Percentiles rank a stretch among this genome's conserved stretches.
Evolutionary conservation across 176 grass and related monocot species (phyloP).

Genomic region (Triticum dicoccoides): DNA sequence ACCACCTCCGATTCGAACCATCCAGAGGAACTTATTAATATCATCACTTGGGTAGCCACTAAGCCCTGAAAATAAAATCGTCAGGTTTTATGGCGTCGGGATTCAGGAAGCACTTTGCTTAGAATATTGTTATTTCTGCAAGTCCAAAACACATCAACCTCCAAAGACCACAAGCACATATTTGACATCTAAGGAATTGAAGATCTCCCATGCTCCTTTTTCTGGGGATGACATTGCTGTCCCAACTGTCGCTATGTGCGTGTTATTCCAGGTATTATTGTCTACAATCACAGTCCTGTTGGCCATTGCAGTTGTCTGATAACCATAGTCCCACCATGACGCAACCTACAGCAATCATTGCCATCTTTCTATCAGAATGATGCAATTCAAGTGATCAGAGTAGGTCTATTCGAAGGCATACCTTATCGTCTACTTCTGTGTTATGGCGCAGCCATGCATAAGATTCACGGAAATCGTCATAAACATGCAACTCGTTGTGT

Average conservation of each 20-base stretch:
- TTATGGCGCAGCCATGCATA: constrained; percentile 98
- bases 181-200: constrained; percentile 99
- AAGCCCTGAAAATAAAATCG: constrained; percentile 58
- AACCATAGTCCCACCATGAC: constrained; percentile 99
- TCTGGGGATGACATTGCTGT: constrained; percentile 99
- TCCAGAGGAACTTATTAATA: constrained; percentile 98
- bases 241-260: constrained; percentile 98
- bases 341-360: constrained; percentile 62
- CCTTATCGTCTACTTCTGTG: constrained; percentile 98
- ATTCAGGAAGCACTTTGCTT: constrained; percentile 14
- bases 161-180: constrained; percentile 86
- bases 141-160: constrained; percentile 43
- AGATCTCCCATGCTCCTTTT: constrained; percentile 99
- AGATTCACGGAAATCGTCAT: constrained; percentile 99
- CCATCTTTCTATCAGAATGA: constrained; percentile 10
- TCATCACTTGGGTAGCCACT: constrained; percentile 97
- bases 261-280: constrained; percentile 99
- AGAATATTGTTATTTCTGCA: not conserved
- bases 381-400: constrained; percentile 4
- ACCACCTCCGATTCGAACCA: constrained; percentile 95
- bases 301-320: constrained; percentile 99
- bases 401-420: constrained; percentile 1
- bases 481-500: constrained; percentile 84
- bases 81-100: constrained; percentile 11
- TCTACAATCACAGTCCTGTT: constrained; percentile 99